Base-by-base conservation (phyloP, 129 eudicot genomes). In the Flaveria linearis region DNA sequence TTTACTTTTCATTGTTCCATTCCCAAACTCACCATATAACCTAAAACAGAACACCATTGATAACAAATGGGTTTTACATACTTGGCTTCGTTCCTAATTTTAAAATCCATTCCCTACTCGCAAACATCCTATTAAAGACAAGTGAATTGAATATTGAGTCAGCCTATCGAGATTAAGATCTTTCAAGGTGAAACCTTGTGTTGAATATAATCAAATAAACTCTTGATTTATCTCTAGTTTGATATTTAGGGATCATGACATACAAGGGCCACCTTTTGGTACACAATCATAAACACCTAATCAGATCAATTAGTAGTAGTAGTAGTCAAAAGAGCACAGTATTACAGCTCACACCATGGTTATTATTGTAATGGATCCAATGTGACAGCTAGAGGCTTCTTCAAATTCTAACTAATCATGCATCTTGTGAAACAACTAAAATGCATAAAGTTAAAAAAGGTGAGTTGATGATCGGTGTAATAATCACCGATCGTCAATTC, bases 281-380 rank as follows among this genome's bases (percentile, higher is more conserved):
- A 57, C 64, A 33, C 22, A 74, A 42, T 58, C 78, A 60, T 58
- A 73, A 56, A 60, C 25, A 73, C 39, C 43, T 58, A 69, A 47
- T 22, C 10, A 20, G 45, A 14, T 60, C 41, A 60, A 57, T 58
- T 45, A 69, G 73, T 12, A 58, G 18, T 50, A 5, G 68, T 39
- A 15, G 56, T 36, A 43, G 20, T 42, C 53, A 39, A 74, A 45
- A 60, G 68, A 74, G 78, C 71, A 61, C 16, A 20, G 10, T 58
- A 46, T 25, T 42, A 74, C 69, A 73, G 77, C 77, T 58, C 69
- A 74, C 49, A 12, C 45, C 58, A 74, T 15, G 47, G 45, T 60
- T 74, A 17, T 61, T 18, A 43, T 49, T 74, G 45, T 61, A 74
- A 61, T 74, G 78, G 78, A 74, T 74, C 78, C 78, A 74, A 74